Percentiles rank a stretch among this genome's conserved stretches.
Evolutionary conservation across 768 basidiomycete genomes (phyloP).

Genomic region (Suillus tomentosus): DNA sequence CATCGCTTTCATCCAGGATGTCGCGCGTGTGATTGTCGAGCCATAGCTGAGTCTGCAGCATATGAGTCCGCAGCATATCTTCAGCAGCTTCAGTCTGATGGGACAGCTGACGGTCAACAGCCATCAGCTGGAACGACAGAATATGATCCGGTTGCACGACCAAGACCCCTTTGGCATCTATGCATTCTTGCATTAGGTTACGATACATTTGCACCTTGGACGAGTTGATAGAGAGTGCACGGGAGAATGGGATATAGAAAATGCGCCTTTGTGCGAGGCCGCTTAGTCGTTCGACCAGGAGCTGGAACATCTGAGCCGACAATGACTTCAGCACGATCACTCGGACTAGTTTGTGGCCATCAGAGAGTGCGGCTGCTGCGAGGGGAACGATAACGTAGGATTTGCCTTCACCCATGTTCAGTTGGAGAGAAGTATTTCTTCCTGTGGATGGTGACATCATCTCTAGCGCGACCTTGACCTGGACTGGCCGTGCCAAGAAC

Average conservation of each 20-base stretch:
- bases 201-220: conserved; percentile 28
- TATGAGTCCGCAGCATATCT: conserved; percentile 27
- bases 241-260: conserved; percentile 31
- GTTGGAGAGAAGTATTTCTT: conserved; percentile 45
- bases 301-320: conserved; percentile 48
- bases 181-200: conserved; percentile 41
- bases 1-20: not conserved
- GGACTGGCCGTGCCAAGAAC: conserved; percentile 45
- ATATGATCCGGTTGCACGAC: conserved; percentile 56
- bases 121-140: conserved; percentile 51
- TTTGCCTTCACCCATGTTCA: conserved; percentile 65
- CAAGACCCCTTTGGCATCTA: conserved; percentile 41
- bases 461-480: conserved; percentile 42
- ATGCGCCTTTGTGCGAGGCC: conserved; percentile 49
- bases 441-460: conserved; percentile 46
- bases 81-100: conserved; percentile 9
- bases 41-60: conserved; percentile 29
- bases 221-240: conserved; percentile 27
- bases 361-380: conserved; percentile 39
- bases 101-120: conserved; percentile 22
- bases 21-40: not conserved
- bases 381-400: conserved; percentile 51
- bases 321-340: conserved; percentile 54
- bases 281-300: conserved; percentile 45
- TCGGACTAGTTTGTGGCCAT: conserved; percentile 46